Base-by-base conservation (phyloP, 495 filamentous ascomycete genomes). In the Penicillium manginii region DNA sequence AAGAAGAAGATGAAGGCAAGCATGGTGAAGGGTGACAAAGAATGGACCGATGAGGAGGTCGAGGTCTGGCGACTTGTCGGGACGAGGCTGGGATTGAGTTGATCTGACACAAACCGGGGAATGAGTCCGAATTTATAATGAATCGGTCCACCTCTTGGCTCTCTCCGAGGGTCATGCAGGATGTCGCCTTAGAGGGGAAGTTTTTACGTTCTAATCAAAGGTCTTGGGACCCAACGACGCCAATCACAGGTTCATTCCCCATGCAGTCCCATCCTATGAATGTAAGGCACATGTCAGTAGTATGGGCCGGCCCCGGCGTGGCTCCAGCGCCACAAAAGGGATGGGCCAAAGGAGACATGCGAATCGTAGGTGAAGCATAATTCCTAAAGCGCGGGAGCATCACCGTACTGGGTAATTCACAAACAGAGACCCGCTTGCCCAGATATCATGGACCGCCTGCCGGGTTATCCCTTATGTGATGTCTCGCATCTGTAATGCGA, bases 241-340 rank as follows among this genome's bases (percentile, higher is more conserved):
- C 66, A 69, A 69, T 66, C 66, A 69, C 31, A 39, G 51, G 17
- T 15, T 57, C 42, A 43, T 26, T 52, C 49, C 23, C 23, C 35
- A 48, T 64, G 59, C 40, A 60, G 51, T 54, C 57, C 53, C 45
- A 49, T 52, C 61, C 54, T 66, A 59, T 61, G 54, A 59, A 69
- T 69, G 66, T 67, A 69, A 69, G 66, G 66, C 58, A 66, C 61
- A 69, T 67, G 61, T 55, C 64, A 62, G 64, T 67, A 67, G 48
- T 37, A 55, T n/a, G n/a, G 37, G 18, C 48, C 12, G 54, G 52
- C 40, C 56, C 51, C 54, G 62, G 55, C 55, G 58, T 65, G 55
- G 62, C 58, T 61, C 26, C 62, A 19, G 50, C 55, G 40, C 62
- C 62, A 62, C 58, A 60, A 63, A 47, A 59, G 49, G 52, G 56